These are phyloP conservation scores for Tylopilus vinaceipallidus DNA, from an alignment of 768 basidiomycete genomes.

Conservation along the genomic window DNA sequence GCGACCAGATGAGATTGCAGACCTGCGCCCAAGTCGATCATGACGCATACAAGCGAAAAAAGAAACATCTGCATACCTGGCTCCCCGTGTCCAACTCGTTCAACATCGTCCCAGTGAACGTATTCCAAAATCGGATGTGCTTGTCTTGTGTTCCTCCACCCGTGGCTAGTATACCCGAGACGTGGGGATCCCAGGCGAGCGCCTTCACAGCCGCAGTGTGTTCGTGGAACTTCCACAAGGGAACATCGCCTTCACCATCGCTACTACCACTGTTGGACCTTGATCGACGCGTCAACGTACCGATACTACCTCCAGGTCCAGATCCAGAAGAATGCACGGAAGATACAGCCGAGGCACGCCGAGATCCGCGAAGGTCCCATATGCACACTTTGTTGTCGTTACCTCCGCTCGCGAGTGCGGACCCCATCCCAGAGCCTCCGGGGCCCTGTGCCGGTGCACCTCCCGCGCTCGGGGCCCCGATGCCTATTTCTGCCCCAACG, in stretches of 20 bases:
- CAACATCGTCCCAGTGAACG: slow-evolving; percentile 78
- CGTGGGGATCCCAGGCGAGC: slow-evolving; percentile 97
- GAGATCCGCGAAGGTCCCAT: slow-evolving; percentile 82
- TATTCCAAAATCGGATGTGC: slow-evolving; percentile 98
- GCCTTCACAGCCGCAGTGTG: slow-evolving; percentile 98
- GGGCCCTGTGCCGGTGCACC: slow-evolving; percentile 28
- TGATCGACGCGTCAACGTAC: slow-evolving; percentile 20
- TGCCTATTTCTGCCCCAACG: slow-evolving; percentile 27
- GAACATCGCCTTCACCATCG: slow-evolving; percentile 48
- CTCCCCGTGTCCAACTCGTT: slow-evolving; percentile 92
- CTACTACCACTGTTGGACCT: slow-evolving; percentile 30
- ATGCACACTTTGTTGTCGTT: slow-evolving; percentile 99
- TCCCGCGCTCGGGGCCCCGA: slow-evolving; percentile 20
- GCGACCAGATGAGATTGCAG: slow-evolving; percentile 95
- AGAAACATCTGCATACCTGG: slow-evolving; percentile 53
- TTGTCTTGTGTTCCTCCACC: slow-evolving; percentile 99
- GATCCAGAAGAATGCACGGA: slow-evolving; percentile 28
- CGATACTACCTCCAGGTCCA: slow-evolving; percentile 28
- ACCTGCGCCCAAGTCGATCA: slow-evolving; percentile 51
- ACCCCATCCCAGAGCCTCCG: slow-evolving; percentile 36
- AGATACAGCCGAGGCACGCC: slow-evolving; percentile 32
- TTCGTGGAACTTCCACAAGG: slow-evolving; percentile 93
- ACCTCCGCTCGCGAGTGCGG: slow-evolving; percentile 85
- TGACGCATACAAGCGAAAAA: not conserved
- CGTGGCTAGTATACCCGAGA: slow-evolving; percentile 85